A percentile compares a stretch with the other conserved stretches of the same genome.
These are phyloP conservation scores for Thymus mandschuricus DNA, from an alignment of 257 asterid genomes.

Conservation along the genomic window DNA sequence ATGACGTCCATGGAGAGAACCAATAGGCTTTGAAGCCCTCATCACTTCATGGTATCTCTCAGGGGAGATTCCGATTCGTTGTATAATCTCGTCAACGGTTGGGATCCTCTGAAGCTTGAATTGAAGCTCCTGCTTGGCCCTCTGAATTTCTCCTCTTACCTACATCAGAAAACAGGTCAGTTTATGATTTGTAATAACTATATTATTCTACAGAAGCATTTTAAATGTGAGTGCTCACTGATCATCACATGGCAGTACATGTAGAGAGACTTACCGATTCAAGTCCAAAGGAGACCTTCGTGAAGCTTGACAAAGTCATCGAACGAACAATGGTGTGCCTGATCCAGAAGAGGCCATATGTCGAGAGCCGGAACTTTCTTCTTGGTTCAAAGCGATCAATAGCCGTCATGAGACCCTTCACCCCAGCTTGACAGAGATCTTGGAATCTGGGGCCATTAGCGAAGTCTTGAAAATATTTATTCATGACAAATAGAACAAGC, in stretches of 20 bases:
- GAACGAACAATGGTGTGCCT: slow-evolving; percentile 89
- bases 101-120: slow-evolving; percentile 72
- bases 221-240: neutral
- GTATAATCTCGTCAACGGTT: slow-evolving; percentile 62
- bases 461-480: slow-evolving; percentile 88
- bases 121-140: slow-evolving; percentile 61
- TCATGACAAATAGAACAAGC: slow-evolving; percentile 84
- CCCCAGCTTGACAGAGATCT: slow-evolving; percentile 91
- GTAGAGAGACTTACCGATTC: slow-evolving; percentile 69
- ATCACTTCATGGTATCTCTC: slow-evolving; percentile 83
- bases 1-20: slow-evolving; percentile 72
- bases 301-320: slow-evolving; percentile 90
- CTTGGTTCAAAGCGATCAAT: slow-evolving; percentile 90
- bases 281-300: slow-evolving; percentile 89
- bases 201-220: neutral
- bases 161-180: slow-evolving; percentile 36
- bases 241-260: neutral
- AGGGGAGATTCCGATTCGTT: slow-evolving; percentile 64
- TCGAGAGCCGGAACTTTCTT: slow-evolving; percentile 55
- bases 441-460: slow-evolving; percentile 74
- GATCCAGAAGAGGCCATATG: slow-evolving; percentile 94
- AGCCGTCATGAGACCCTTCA: slow-evolving; percentile 88
- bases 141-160: slow-evolving; percentile 79
- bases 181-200: neutral
- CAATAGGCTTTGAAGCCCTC: slow-evolving; percentile 68